A percentile compares a stretch with the other conserved stretches of the same genome.
Conservation (phyloP, 2,329 filamentous ascomycete genomes). For the Ambrosiella xylebori region DNA sequence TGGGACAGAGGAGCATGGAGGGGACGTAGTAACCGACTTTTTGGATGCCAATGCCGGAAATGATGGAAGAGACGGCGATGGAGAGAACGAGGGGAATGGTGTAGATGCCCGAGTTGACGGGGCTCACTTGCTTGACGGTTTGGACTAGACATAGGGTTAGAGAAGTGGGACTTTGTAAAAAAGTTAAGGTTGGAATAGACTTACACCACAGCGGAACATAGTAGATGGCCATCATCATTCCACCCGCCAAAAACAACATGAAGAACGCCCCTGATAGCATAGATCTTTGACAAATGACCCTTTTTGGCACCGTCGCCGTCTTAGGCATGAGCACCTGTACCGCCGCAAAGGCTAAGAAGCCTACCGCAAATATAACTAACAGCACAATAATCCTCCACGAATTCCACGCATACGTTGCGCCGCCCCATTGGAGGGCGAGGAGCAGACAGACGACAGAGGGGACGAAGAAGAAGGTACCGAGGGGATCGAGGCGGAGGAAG, state of each 20-base stretch:
- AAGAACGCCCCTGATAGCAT: slow-evolving; percentile 31
- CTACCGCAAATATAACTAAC: slow-evolving; percentile 32
- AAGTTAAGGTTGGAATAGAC: slow-evolving; percentile 15
- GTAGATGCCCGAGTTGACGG: slow-evolving; percentile 38
- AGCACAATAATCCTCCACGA: slow-evolving; percentile 35
- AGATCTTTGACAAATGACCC: slow-evolving; percentile 37
- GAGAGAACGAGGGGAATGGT: slow-evolving; percentile 40
- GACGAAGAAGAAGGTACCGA: slow-evolving; percentile 43
- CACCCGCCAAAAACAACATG: slow-evolving; percentile 29
- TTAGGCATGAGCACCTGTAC: slow-evolving; percentile 38
- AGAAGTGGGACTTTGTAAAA: background rate
- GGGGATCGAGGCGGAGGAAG: slow-evolving; percentile 36
- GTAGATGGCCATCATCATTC: slow-evolving; percentile 38
- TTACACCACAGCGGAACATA: slow-evolving; percentile 39
- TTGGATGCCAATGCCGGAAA: slow-evolving; percentile 31
- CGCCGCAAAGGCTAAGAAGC: slow-evolving; percentile 28
- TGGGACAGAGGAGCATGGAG: slow-evolving; percentile 34
- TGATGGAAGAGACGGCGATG: slow-evolving; percentile 33
- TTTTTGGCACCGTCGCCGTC: slow-evolving; percentile 37
- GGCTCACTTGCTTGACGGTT: slow-evolving; percentile 33
- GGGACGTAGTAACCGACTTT: slow-evolving; percentile 43
- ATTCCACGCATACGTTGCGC: slow-evolving; percentile 34
- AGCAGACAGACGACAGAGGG: slow-evolving; percentile 42
- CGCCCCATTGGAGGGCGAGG: slow-evolving; percentile 47
- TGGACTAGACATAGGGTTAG: slow-evolving; percentile 26